Percentiles rank a stretch among this genome's conserved stretches.
phyloP scores from a whole-genome alignment of 2,329 filamentous ascomycete genomes.

The Dactylonectria estremocensis region DNA sequence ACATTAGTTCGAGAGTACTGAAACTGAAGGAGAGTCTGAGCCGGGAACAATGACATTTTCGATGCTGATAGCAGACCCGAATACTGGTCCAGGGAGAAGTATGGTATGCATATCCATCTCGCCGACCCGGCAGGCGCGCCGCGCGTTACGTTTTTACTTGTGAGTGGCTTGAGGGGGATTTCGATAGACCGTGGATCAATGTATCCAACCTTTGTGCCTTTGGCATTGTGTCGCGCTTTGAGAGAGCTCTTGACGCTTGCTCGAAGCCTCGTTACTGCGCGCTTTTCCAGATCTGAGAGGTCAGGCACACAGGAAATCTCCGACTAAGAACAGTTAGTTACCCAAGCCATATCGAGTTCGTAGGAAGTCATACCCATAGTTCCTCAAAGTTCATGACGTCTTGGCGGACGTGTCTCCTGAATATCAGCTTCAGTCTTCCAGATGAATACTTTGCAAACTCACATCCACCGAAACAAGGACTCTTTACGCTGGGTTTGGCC shows the following conservation, averaged over 20 bases:
- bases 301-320: slow-evolving; percentile 54
- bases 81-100: slow-evolving; percentile 63
- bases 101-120: slow-evolving; percentile 63
- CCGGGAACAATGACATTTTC: slow-evolving; percentile 56
- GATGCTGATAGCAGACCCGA: slow-evolving; percentile 54
- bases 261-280: slow-evolving; percentile 55
- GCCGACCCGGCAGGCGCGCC: slow-evolving; percentile 37
- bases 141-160: slow-evolving; percentile 35
- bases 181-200: slow-evolving; percentile 60
- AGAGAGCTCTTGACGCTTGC: slow-evolving; percentile 56
- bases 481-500: slow-evolving; percentile 51
- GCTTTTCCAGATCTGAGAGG: slow-evolving; percentile 54
- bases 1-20: slow-evolving; percentile 57
- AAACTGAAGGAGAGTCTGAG: slow-evolving; percentile 60
- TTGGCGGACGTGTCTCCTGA: slow-evolving; percentile 56
- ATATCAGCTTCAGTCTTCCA: slow-evolving; percentile 33
- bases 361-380: slow-evolving; percentile 52
- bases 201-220: slow-evolving; percentile 57
- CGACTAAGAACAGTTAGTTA: slow-evolving; percentile 41
- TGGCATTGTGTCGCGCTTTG: slow-evolving; percentile 56
- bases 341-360: background rate
- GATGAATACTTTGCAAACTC: slow-evolving; percentile 11
- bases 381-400: slow-evolving; percentile 60
- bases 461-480: slow-evolving; percentile 61
- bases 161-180: slow-evolving; percentile 49